phyloP scores from a whole-genome alignment of 2,329 filamentous ascomycete species.

The Pleomassaria siparia region DNA sequence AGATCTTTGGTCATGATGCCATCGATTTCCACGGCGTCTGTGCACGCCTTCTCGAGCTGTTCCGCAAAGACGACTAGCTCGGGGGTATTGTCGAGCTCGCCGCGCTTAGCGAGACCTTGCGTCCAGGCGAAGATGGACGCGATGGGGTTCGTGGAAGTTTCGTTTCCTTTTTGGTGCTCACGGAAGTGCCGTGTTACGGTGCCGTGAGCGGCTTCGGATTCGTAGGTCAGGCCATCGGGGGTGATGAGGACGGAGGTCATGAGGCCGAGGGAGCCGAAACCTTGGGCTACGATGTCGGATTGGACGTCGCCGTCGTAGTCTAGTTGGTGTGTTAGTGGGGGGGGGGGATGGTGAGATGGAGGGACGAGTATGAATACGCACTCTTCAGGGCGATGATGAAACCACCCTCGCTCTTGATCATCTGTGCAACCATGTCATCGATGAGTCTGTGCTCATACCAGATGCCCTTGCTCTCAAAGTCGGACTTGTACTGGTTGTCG shows the following conservation, averaged over 20 bases:
- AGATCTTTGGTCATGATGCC: slow-evolving; percentile 99
- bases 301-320: slow-evolving; percentile 99
- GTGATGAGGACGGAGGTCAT: slow-evolving; percentile 99
- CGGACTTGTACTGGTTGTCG: slow-evolving; percentile 79
- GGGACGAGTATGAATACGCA: slow-evolving; percentile 42
- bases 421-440: slow-evolving; percentile 99
- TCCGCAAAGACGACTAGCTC: slow-evolving; percentile 91
- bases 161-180: slow-evolving; percentile 96
- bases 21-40: slow-evolving; percentile 91
- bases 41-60: slow-evolving; percentile 85
- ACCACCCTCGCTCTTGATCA: slow-evolving; percentile 97
- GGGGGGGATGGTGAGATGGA: neutral
- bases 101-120: slow-evolving; percentile 87
- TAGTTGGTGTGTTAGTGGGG: slow-evolving; percentile 40
- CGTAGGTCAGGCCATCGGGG: slow-evolving; percentile 93
- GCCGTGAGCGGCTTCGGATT: slow-evolving; percentile 96
- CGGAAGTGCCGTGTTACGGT: slow-evolving; percentile 98
- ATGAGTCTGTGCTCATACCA: slow-evolving; percentile 99
- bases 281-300: slow-evolving; percentile 97
- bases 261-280: slow-evolving; percentile 94
- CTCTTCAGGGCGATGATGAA: slow-evolving; percentile 99
- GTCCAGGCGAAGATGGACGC: slow-evolving; percentile 99
- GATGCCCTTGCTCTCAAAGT: slow-evolving; percentile 88
- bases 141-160: slow-evolving; percentile 98
- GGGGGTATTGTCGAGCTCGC: slow-evolving; percentile 88